Base-by-base conservation (phyloP, 2,329 filamentous ascomycete genomes). In the Lizonia empirigonia region DNA sequence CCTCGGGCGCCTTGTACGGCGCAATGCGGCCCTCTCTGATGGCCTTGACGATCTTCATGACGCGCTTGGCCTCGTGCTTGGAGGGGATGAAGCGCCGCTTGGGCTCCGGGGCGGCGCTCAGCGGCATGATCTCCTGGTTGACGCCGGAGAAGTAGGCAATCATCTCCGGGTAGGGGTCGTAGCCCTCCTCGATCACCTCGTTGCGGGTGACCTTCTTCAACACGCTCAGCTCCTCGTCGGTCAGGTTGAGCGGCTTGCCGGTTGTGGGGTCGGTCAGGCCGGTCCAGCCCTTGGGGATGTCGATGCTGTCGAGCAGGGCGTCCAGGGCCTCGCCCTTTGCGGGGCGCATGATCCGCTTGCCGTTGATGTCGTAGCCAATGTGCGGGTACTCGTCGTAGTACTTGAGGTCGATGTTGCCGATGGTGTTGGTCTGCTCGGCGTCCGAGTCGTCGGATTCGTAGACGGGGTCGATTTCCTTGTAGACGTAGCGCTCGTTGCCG, bases 311-410 rank as follows among this genome's bases (percentile, higher is more conserved):
- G 8, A 99, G 81, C 34, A 99, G 81, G 10, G 91, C 91, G 78
- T 99, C 94, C 24, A 99, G 78, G 27, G 94, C 94, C 71, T 96
- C 89, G 44, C 93, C 93, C 62, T 91, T 93, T 4, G 95, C 94
- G 6, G 94, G 94, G 44, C 94, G 88, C 86, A 96, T 90, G 59
- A 99, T 96, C 75, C 90, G 95, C 82, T 95, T 97, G 74, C 94
- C 94, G 74, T 99, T 96, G 78, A 99, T 97, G 67, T 97, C 90
- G 76, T 99, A 99, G 53, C 94, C 94, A 70, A 99, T 97, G 72
- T 99, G 94, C 41, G 94, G 94, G 71, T 97, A 99, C 27, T 90
- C 89, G 73, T 99, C 94, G 78, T 99, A 99, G 76, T 96, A 97
- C 3, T 89, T 88, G 40, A 97, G 78, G 5, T 92, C 90, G 53